Evolutionary conservation across 495 filamentous ascomycete species (phyloP).

Genomic region (Lasiosphaeriaceae sp.): DNA sequence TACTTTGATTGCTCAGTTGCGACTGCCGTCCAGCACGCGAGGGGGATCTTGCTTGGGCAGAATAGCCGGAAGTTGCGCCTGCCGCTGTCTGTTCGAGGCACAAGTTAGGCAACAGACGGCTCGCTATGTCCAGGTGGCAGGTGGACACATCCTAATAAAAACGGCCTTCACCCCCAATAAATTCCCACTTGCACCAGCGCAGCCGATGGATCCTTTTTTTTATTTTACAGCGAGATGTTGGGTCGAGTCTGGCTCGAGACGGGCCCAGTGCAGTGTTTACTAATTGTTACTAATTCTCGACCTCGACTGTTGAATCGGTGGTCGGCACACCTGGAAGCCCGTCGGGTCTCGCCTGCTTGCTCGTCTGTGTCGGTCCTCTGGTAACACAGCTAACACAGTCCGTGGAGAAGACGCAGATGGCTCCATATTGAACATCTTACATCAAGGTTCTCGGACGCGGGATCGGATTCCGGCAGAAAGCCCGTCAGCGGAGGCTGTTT

Average conservation of each 20-base stretch:
- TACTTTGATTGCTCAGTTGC: conserved; percentile 13
- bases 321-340: no score
- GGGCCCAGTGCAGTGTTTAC: no score
- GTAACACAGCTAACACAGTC: not conserved
- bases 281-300: no score
- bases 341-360: not conserved
- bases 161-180: conserved; percentile 1
- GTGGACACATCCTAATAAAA: conserved; percentile 6
- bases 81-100: conserved; percentile 3
- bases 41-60: not conserved
- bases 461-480: not conserved
- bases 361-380: not conserved
- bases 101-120: conserved; percentile 3
- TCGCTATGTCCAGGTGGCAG: not conserved
- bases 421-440: not conserved
- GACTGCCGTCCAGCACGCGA: conserved; percentile 11
- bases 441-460: not conserved
- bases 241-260: no score
- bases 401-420: not conserved
- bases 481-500: not conserved
- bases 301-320: no score
- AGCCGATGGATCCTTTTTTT: not conserved
- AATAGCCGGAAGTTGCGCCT: not conserved
- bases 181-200: not conserved
- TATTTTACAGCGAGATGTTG: not conserved